Percentiles rank a stretch among this genome's conserved stretches.
These are phyloP conservation scores for Russula olivacea DNA, from an alignment of 768 basidiomycete genomes.

Conservation along the genomic window DNA sequence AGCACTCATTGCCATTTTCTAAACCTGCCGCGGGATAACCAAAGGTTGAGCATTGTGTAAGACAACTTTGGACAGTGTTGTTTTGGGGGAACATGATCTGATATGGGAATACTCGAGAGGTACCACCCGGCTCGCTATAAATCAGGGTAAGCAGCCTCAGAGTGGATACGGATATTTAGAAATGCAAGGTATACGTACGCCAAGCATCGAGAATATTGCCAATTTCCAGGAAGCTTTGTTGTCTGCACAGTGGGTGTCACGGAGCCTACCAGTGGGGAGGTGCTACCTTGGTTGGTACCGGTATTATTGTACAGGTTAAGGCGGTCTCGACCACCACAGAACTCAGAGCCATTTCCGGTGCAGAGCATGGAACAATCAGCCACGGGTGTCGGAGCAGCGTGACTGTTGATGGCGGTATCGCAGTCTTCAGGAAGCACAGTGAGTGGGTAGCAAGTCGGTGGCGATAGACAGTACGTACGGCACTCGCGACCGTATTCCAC, in stretches of 20 bases:
- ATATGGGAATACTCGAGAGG: slow-evolving; percentile 51
- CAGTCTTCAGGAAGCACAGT: slow-evolving; percentile 39
- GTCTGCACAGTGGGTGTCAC: slow-evolving; percentile 51
- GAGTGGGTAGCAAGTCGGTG: background rate
- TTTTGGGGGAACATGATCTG: slow-evolving; percentile 53
- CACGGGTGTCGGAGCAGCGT: slow-evolving; percentile 41
- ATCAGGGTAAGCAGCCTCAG: background rate
- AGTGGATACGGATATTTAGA: background rate
- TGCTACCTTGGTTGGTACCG: slow-evolving; percentile 56
- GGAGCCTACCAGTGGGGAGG: slow-evolving; percentile 36
- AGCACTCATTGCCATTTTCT: slow-evolving; percentile 69
- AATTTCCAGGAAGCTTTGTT: slow-evolving; percentile 57
- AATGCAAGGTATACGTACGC: slow-evolving; percentile 36
- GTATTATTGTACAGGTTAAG: slow-evolving; percentile 68
- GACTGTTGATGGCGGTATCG: slow-evolving; percentile 41
- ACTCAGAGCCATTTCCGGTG: slow-evolving; percentile 53
- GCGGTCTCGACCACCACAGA: slow-evolving; percentile 67
- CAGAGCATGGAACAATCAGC: slow-evolving; percentile 64
- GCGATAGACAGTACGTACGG: slow-evolving; percentile 34
- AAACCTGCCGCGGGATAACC: slow-evolving; percentile 68
- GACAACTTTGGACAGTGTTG: slow-evolving; percentile 59
- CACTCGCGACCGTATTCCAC: slow-evolving; percentile 46
- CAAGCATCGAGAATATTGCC: slow-evolving; percentile 62
- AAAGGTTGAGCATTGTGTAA: slow-evolving; percentile 61
- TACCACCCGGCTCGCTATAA: slow-evolving; percentile 41